phyloP scores from a whole-genome alignment of 768 basidiomycete genomes.

The Strobilomyces dryophilus region DNA sequence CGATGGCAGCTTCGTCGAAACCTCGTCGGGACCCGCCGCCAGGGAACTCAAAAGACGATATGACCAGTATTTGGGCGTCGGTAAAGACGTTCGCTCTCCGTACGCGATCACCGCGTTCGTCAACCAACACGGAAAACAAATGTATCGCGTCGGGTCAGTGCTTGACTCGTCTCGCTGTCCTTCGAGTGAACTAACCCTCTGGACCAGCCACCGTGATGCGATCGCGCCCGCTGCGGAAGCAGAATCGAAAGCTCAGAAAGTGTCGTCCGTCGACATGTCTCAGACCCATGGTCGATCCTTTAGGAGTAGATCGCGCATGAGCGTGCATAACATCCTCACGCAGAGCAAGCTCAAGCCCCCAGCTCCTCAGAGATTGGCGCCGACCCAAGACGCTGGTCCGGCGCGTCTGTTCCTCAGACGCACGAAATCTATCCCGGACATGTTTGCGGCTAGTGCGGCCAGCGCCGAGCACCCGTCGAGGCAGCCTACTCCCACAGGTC shows the following conservation, averaged over 20 bases:
- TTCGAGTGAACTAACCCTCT: background rate
- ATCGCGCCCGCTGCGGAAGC: conserved; percentile 58
- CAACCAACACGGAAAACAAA: conserved; percentile 74
- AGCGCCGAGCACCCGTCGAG: conserved; percentile 31
- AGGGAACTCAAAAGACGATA: conserved; percentile 73
- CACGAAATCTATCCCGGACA: conserved; percentile 71
- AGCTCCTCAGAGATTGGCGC: conserved; percentile 18
- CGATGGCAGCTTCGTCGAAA: conserved; percentile 78
- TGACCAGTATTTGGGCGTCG: conserved; percentile 66
- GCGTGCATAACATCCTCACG: conserved; percentile 55
- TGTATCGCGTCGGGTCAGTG: conserved; percentile 75
- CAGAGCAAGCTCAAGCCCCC: conserved; percentile 47
- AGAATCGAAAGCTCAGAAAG: conserved; percentile 36
- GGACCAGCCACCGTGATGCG: conserved; percentile 53
- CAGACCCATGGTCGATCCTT: conserved; percentile 32
- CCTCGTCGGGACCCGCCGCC: conserved; percentile 70
- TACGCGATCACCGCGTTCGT: conserved; percentile 80
- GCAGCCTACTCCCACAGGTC: conserved; percentile 39
- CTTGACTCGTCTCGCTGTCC: background rate
- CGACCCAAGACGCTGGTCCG: conserved; percentile 29
- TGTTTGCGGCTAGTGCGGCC: conserved; percentile 25
- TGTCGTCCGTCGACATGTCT: conserved; percentile 32
- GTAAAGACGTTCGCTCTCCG: conserved; percentile 64
- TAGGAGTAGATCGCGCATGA: conserved; percentile 62
- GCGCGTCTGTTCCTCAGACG: conserved; percentile 59